Evolutionary conservation across 176 grass and related monocot genomes (phyloP).

Genomic region (Poa annua): DNA sequence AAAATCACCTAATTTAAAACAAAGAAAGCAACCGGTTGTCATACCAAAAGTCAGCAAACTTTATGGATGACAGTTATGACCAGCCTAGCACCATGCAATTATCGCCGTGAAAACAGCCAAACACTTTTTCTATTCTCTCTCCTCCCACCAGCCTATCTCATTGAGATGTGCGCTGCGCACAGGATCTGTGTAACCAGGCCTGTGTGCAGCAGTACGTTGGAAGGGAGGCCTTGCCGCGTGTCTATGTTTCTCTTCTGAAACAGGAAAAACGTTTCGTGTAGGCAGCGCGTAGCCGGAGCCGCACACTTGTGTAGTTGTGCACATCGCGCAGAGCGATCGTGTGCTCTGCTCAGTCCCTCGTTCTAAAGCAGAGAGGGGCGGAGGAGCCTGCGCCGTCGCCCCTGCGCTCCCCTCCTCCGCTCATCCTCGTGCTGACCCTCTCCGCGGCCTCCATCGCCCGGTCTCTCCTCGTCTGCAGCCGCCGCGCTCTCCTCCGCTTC

Average conservation of each 20-base stretch:
- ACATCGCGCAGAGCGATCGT: not conserved
- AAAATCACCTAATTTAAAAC: no score
- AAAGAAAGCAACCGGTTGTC: no score
- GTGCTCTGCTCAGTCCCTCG: no score
- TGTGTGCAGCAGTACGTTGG: not conserved
- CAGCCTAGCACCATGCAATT: fast-evolving
- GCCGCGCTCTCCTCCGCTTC: not conserved
- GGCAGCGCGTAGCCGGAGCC: not conserved
- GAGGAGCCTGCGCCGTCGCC: constrained; percentile 3
- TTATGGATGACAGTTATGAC: not conserved
- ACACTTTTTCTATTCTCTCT: not conserved
- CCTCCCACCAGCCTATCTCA: not conserved
- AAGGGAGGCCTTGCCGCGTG: no score
- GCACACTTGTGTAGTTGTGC: not conserved
- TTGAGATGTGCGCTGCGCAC: not conserved
- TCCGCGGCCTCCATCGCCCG: not conserved
- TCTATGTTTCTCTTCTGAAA: no score
- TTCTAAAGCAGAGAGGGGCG: not conserved
- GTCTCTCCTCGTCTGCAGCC: not conserved
- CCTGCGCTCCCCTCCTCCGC: not conserved
- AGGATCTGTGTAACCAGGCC: fast-evolving
- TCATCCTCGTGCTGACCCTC: not conserved
- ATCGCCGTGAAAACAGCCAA: fast-evolving
- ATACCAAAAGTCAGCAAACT: no score
- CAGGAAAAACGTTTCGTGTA: not conserved